Base-by-base conservation (phyloP, 1,284 basidiomycete genomes). In the Ganoderma multipileum region DNA sequence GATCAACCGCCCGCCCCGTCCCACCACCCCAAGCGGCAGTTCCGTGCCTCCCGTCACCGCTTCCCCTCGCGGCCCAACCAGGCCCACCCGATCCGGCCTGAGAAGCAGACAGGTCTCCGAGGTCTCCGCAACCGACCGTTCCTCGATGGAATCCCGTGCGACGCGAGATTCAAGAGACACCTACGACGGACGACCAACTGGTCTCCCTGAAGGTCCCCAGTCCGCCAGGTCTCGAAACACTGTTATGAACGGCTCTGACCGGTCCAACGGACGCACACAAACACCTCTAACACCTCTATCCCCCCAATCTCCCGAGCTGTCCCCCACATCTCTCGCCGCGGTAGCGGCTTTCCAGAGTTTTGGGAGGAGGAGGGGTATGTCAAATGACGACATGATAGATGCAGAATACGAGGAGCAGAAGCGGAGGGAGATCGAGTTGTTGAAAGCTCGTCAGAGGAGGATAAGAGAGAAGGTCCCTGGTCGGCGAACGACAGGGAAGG, bases 321-420 rank as follows among this genome's bases (percentile, higher is more conserved):
- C 82, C 30, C 77, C 82, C 59, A 82, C 84, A 3, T 84, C 86
- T n/a, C 85, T 91, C 52, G 81, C 81, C n/a, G 83, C 84, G 54
- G 86, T 92, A 50, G 81, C 89, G 68, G 90, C 91, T 38, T 94
- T 94, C 77, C 87, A 89, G 75, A 85, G 85, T 65, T 87, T 89
- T 28, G 83, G 89, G 30, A 85, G 85, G 74, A 86, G 87, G 75
- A 86, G 87, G 61, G 83, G 83, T n/a, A 83, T 85, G 78, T 84
- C 84, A 14, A 83, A 87, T 69, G 87, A 86, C 57, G 84, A 83
- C 70, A 62, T 72, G 61, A 55, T 72, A 60, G 79, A 82, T 50
- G 77, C 73, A 41, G 82, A 83, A 64, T 77, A 81, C 72, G 86
- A 88, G 71, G 80, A 81, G 68, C 87, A 90, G 75, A 83, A 86